Evolutionary conservation across 228 moss, liverwort and hornwort genomes (phyloP).

Genomic region (Sphagnum fallax): DNA sequence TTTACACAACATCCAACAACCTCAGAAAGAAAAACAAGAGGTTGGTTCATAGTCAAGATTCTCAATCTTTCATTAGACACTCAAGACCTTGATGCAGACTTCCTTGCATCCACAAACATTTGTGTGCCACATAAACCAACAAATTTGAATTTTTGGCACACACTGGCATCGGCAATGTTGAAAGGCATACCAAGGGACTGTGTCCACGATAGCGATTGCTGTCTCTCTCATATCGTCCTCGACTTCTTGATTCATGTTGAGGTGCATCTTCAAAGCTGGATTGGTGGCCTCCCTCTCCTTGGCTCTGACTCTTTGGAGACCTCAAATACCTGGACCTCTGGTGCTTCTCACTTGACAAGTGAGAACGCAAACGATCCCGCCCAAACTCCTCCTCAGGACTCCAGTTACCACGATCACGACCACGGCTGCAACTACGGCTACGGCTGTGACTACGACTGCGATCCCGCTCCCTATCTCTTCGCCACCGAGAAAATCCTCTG

Average conservation of each 20-base stretch:
- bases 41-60: too few relatives aligned
- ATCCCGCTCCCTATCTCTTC: conserved; percentile 57
- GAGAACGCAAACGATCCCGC: conserved; percentile 67
- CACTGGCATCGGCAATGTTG: too few relatives aligned
- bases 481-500: conserved; percentile 52
- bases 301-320: conserved; percentile 84
- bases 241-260: conserved; percentile 49
- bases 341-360: conserved; percentile 68
- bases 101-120: neutral
- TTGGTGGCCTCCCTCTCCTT: conserved; percentile 83
- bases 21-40: conserved; percentile 14
- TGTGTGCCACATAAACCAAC: too few relatives aligned
- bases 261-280: conserved; percentile 68
- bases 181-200: conserved; percentile 46
- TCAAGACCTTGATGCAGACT: conserved; percentile 1
- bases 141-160: too few relatives aligned
- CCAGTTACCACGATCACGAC: conserved; percentile 67
- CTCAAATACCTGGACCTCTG: conserved; percentile 43
- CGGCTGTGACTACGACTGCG: conserved; percentile 83
- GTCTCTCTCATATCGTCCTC: conserved; percentile 77
- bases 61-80: neutral
- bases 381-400: conserved; percentile 67
- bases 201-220: conserved; percentile 62
- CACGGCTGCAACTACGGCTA: conserved; percentile 62
- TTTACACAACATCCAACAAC: conserved; percentile 17